A percentile compares a stretch with the other conserved stretches of the same genome.
phyloP scores from a whole-genome alignment of 768 basidiomycete species.

The Tylopilus subfusipes region DNA sequence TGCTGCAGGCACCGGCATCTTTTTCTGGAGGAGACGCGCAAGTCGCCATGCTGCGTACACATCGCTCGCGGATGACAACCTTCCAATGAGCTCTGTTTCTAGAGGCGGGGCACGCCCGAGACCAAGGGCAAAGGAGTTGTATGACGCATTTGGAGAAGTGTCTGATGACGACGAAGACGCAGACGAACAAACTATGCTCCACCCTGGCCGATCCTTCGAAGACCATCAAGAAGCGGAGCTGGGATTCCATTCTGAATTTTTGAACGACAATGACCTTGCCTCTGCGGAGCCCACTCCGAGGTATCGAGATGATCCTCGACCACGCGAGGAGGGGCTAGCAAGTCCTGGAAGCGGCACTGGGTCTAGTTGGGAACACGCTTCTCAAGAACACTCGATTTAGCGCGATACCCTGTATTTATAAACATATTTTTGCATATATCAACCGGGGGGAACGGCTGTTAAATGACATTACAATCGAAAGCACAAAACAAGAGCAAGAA shows the following conservation, averaged over 20 bases:
- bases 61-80: constrained; percentile 59
- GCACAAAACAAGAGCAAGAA: constrained; percentile 1
- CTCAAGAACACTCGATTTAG: constrained; percentile 33
- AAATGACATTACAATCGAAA: constrained; percentile 15
- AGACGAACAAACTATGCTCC: constrained; percentile 68
- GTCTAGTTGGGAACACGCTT: constrained; percentile 77
- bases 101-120: constrained; percentile 34
- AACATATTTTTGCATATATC: constrained; percentile 23
- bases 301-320: constrained; percentile 56
- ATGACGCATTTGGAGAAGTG: constrained; percentile 93
- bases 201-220: constrained; percentile 33
- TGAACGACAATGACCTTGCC: constrained; percentile 71
- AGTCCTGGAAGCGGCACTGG: constrained; percentile 42
- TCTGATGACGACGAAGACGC: constrained; percentile 81
- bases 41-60: constrained; percentile 49
- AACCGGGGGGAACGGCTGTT: constrained; percentile 5
- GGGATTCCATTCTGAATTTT: constrained; percentile 74
- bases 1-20: constrained; percentile 61
- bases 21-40: constrained; percentile 73
- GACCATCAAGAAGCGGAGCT: constrained; percentile 38
- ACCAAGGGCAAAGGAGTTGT: constrained; percentile 80
- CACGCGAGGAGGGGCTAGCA: constrained; percentile 14
- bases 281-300: constrained; percentile 28
- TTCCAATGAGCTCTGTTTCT: constrained; percentile 73
- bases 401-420: constrained; percentile 11